Evolutionary conservation across 2,329 filamentous ascomycete species (phyloP).

Genomic region (Colletotrichum kahawae): DNA sequence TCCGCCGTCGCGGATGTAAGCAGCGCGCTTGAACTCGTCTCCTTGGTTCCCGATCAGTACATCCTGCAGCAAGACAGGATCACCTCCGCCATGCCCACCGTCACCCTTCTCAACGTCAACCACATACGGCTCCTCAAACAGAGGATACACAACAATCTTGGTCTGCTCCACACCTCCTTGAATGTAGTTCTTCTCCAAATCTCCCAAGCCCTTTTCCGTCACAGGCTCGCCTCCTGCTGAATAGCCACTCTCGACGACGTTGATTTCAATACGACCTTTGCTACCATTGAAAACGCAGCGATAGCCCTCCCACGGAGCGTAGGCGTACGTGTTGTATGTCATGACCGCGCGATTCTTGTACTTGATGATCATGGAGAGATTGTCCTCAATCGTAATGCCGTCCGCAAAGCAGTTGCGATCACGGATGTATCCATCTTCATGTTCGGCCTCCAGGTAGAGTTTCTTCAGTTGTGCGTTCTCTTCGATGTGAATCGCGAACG

Average conservation of each 20-base stretch:
- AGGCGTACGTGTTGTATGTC: conserved; percentile 49
- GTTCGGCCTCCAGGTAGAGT: conserved; percentile 52
- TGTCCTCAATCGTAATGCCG: conserved; percentile 55
- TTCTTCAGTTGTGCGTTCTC: conserved; percentile 44
- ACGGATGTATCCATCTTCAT: conserved; percentile 53
- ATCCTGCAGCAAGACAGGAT: conserved; percentile 48
- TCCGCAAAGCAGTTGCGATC: conserved; percentile 54
- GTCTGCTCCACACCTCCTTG: conserved; percentile 42
- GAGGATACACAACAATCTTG: conserved; percentile 42
- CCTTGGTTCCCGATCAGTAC: conserved; percentile 41
- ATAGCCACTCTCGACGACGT: conserved; percentile 51
- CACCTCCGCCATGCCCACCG: conserved; percentile 52
- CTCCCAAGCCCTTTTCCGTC: conserved; percentile 9
- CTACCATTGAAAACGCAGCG: conserved; percentile 47
- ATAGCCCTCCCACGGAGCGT: conserved; percentile 52
- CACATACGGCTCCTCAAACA: conserved; percentile 47
- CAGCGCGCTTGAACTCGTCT: conserved; percentile 43
- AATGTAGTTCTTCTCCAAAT: conserved; percentile 28
- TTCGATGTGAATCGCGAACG: conserved; percentile 50
- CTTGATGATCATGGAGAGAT: conserved; percentile 49
- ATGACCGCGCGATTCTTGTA: conserved; percentile 47
- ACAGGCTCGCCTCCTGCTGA: conserved; percentile 49
- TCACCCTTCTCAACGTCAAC: conserved; percentile 42
- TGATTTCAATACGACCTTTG: conserved; percentile 49
- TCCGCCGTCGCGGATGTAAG: conserved; percentile 48